A percentile compares a stretch with the other conserved stretches of the same genome.
Evolutionary conservation across 495 filamentous ascomycete species (phyloP).

Genomic region (Cladorrhinum samala): DNA sequence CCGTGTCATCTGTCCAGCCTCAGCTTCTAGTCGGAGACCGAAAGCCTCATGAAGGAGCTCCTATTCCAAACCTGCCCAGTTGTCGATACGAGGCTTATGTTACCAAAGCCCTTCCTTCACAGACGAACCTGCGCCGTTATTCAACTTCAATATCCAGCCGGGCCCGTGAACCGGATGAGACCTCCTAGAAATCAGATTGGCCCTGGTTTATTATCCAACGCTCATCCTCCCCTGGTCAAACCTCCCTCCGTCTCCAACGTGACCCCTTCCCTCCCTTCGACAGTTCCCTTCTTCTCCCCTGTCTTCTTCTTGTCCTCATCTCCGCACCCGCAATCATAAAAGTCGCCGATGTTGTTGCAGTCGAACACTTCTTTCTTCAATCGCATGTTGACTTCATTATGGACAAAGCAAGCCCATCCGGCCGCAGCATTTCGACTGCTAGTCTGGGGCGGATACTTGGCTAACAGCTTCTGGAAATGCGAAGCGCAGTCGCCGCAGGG

Average conservation of each 20-base stretch:
- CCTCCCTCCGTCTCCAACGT: constrained; percentile 38
- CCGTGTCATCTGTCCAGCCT: not conserved
- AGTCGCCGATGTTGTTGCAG: constrained; percentile 81
- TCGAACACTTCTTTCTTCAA: constrained; percentile 79
- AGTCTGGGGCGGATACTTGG: constrained; percentile 85
- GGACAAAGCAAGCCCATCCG: constrained; percentile 89
- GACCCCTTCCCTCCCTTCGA: constrained; percentile 13
- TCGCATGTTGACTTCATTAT: constrained; percentile 89
- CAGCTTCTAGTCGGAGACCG: too few relatives aligned
- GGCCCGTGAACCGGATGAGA: too few relatives aligned
- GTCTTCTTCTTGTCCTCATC: constrained; percentile 55
- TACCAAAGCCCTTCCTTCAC: too few relatives aligned
- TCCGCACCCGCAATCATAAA: constrained; percentile 93
- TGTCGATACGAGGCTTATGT: too few relatives aligned
- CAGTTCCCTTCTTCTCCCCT: constrained; percentile 18
- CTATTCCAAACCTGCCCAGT: too few relatives aligned
- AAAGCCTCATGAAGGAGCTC: too few relatives aligned
- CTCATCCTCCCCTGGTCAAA: constrained; percentile 19
- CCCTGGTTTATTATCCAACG: too few relatives aligned
- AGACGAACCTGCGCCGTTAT: too few relatives aligned
- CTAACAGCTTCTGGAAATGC: constrained; percentile 80
- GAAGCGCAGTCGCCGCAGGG: constrained; percentile 92
- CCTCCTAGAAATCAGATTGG: too few relatives aligned
- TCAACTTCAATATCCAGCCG: too few relatives aligned
- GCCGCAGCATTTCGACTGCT: constrained; percentile 75